phyloP scores from a whole-genome alignment of 192 early-diverging fungal genomes.

The Rhizophagus prolifer region DNA sequence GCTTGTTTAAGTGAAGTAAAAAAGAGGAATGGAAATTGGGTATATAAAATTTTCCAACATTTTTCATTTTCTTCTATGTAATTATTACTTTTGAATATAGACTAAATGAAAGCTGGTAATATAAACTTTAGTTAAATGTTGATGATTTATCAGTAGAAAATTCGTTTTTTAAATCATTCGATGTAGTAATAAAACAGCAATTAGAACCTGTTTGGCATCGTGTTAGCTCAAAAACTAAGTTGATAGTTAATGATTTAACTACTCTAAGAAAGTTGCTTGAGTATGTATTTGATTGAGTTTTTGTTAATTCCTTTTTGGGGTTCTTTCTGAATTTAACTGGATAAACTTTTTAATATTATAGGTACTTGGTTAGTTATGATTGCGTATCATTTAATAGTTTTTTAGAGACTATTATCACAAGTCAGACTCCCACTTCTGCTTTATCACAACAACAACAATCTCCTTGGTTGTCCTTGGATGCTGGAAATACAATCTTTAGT shows the following conservation, averaged over 20 bases:
- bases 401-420: constrained; percentile 78
- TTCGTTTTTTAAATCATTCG: constrained; percentile 83
- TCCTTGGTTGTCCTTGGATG: constrained; percentile 85
- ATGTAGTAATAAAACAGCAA: constrained; percentile 71
- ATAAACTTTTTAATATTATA: constrained; percentile 18
- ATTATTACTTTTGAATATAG: no score
- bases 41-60: neutral
- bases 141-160: constrained; percentile 87
- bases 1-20: constrained; percentile 74
- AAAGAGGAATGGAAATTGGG: constrained; percentile 46
- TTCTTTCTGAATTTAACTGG: neutral
- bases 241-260: constrained; percentile 73
- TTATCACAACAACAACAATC: constrained; percentile 42
- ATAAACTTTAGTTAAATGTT: constrained; percentile 60
- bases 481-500: constrained; percentile 78
- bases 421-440: constrained; percentile 45
- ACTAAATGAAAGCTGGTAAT: neutral
- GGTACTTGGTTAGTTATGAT: constrained; percentile 84
- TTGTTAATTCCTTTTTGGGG: constrained; percentile 12
- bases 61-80: neutral
- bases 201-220: constrained; percentile 88
- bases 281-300: constrained; percentile 26
- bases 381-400: constrained; percentile 84
- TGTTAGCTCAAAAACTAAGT: constrained; percentile 68
- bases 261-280: constrained; percentile 67